Evolutionary conservation across 2,329 filamentous ascomycete species (phyloP).

Genomic region (Lachnellula hyalina): DNA sequence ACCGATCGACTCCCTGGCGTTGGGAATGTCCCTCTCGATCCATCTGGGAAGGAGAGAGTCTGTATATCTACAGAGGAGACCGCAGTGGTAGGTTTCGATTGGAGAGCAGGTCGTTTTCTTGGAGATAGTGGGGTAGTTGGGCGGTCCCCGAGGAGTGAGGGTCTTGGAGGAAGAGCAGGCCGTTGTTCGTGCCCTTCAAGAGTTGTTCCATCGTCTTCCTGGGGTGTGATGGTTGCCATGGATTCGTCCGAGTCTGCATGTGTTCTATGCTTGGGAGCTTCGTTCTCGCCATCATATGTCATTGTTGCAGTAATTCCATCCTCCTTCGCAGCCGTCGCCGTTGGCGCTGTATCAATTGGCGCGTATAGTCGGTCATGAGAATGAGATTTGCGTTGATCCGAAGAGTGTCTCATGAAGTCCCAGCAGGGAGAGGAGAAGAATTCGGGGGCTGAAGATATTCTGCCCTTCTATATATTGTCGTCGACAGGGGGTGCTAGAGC

Average conservation of each 20-base stretch:
- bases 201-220: slow-evolving; percentile 3
- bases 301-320: slow-evolving; percentile 23
- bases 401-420: slow-evolving; percentile 21
- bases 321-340: slow-evolving; percentile 15
- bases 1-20: slow-evolving; percentile 32
- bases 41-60: slow-evolving; percentile 67
- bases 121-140: slow-evolving; percentile 19
- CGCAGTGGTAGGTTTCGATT: slow-evolving; percentile 74
- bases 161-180: slow-evolving; percentile 42
- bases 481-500: not conserved
- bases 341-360: slow-evolving; percentile 9
- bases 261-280: slow-evolving; percentile 7
- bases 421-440: not conserved
- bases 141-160: slow-evolving; percentile 29
- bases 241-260: not conserved
- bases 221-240: not conserved
- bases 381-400: not conserved
- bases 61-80: slow-evolving; percentile 77
- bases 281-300: slow-evolving; percentile 16
- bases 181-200: slow-evolving; percentile 32
- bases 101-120: slow-evolving; percentile 34
- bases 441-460: too few species aligned
- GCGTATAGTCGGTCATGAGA: slow-evolving; percentile 18
- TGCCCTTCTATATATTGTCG: not conserved
- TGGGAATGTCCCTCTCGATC: slow-evolving; percentile 58